Conservation (phyloP, 139 green algal species). For the Zygnema cylindricum region DNA sequence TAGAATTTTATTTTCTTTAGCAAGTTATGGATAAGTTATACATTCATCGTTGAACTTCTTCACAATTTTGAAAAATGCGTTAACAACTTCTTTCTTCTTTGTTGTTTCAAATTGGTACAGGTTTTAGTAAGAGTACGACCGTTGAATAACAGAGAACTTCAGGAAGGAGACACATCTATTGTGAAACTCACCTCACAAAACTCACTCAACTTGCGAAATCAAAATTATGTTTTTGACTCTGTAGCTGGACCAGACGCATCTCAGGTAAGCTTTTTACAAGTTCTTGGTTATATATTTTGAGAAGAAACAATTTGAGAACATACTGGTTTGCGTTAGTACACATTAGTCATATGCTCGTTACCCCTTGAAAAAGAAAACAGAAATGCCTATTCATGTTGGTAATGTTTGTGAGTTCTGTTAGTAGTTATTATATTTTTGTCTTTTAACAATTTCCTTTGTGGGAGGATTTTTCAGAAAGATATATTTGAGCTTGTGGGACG, state of each 20-base stretch:
- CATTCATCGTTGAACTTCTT: too few relatives aligned
- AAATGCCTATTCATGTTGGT: neutral
- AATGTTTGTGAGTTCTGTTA: neutral
- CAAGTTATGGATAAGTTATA: too few relatives aligned
- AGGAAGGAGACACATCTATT: neutral
- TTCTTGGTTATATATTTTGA: neutral
- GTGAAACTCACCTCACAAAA: neutral
- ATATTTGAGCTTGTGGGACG: constrained; percentile 23
- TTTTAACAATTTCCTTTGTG: neutral
- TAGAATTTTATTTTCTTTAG: too few relatives aligned
- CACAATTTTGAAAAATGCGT: too few relatives aligned
- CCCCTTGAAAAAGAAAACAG: neutral
- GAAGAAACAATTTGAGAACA: neutral
- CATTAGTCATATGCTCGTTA: neutral
- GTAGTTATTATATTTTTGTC: neutral
- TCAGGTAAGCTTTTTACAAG: too few relatives aligned
- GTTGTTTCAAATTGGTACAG: neutral
- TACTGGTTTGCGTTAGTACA: neutral
- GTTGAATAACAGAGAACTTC: constrained; percentile 21
- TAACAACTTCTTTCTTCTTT: too few relatives aligned
- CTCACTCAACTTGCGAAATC: neutral
- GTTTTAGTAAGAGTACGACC: constrained; percentile 29
- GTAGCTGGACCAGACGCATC: constrained; percentile 20
- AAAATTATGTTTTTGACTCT: constrained; percentile 49
- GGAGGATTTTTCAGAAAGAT: neutral